A percentile compares a stretch with the other conserved stretches of the same genome.
These are phyloP conservation scores for Neoboletus brunneissimus DNA, from an alignment of 768 basidiomycete genomes.

Conservation along the genomic window DNA sequence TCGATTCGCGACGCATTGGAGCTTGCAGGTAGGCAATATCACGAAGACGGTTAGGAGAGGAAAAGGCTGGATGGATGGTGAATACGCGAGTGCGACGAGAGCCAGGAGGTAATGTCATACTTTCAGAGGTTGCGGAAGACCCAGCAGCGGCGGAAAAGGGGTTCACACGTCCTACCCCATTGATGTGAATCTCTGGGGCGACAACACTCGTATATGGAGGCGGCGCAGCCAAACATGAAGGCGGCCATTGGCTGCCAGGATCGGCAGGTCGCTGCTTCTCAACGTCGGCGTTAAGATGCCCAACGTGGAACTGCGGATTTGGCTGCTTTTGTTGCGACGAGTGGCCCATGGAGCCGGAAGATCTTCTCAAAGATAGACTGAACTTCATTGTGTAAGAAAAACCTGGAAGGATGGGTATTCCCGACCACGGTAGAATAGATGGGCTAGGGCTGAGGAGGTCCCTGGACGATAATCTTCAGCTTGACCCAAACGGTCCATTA, in stretches of 20 bases:
- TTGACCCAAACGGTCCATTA: not conserved
- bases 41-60: slow-evolving; percentile 15
- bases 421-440: not conserved
- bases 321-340: slow-evolving; percentile 9
- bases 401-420: not conserved
- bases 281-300: not conserved
- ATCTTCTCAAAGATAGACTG: slow-evolving; percentile 2
- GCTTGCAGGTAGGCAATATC: slow-evolving; percentile 25
- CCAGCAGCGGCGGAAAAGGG: slow-evolving; percentile 3
- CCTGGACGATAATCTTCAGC: too few relatives aligned
- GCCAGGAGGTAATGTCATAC: slow-evolving; percentile 21
- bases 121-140: slow-evolving; percentile 7
- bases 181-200: slow-evolving; percentile 6
- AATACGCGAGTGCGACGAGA: slow-evolving; percentile 24
- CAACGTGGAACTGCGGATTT: slow-evolving; percentile 6
- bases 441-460: not conserved
- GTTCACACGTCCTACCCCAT: not conserved
- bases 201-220: slow-evolving; percentile 25
- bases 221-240: slow-evolving; percentile 11
- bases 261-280: slow-evolving; percentile 1
- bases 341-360: slow-evolving; percentile 7
- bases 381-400: slow-evolving; percentile 2
- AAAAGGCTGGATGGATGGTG: slow-evolving; percentile 19
- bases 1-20: slow-evolving; percentile 27
- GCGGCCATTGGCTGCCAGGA: not conserved